Conservation (phyloP, 192 early-diverging fungal genomes). For the Linnemannia hyalina region DNA sequence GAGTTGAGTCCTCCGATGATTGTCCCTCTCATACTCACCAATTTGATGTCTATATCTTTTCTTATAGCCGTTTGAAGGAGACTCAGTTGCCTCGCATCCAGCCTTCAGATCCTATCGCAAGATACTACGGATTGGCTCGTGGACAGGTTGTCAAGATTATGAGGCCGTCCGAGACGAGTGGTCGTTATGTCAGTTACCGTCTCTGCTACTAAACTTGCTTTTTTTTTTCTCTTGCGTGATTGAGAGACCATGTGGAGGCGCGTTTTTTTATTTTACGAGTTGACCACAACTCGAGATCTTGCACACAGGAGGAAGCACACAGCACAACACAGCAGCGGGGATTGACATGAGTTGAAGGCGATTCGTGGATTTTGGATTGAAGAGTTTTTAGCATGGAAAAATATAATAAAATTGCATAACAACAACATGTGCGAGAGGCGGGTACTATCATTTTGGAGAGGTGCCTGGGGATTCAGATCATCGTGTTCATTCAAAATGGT, state of each 20-base stretch:
- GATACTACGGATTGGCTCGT: conserved; percentile 94
- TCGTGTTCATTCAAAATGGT: too few species aligned
- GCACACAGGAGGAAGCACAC: background rate
- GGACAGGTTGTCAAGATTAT: conserved; percentile 96
- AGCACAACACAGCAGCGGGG: background rate
- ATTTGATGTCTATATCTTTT: conserved; percentile 21
- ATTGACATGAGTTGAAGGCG: too few species aligned
- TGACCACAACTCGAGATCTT: background rate
- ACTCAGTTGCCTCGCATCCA: conserved; percentile 95
- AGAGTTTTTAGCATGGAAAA: conserved; percentile 2
- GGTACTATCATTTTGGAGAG: too few species aligned
- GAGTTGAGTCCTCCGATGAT: background rate
- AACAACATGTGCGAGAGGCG: too few species aligned
- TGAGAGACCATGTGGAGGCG: background rate
- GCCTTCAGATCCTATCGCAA: conserved; percentile 90
- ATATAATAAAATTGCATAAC: conserved; percentile 9
- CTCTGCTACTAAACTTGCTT: conserved; percentile 89
- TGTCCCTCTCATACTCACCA: background rate
- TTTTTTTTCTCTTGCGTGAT: background rate
- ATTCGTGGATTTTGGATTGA: background rate
- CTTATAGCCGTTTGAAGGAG: conserved; percentile 87
- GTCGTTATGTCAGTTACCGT: conserved; percentile 97
- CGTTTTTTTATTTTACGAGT: background rate
- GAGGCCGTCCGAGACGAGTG: conserved; percentile 94
- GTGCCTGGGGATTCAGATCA: too few species aligned